Evolutionary conservation across 2,329 filamentous ascomycete genomes (phyloP).

Genomic region (Aspergillus sp.): DNA sequence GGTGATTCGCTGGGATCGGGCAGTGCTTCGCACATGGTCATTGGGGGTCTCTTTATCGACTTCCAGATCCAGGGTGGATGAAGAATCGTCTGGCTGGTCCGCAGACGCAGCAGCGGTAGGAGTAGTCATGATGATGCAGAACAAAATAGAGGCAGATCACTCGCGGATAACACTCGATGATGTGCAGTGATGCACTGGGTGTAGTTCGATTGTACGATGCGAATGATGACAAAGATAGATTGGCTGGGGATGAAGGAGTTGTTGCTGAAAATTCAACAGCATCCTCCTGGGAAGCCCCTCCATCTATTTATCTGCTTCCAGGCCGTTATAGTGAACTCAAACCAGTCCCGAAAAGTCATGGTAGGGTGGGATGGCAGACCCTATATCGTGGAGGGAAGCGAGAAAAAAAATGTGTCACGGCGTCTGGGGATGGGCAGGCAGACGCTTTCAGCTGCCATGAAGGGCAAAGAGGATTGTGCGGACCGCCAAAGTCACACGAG

Average conservation of each 20-base stretch:
- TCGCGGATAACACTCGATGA: background rate
- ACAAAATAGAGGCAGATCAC: too few relatives aligned
- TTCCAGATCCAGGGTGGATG: background rate
- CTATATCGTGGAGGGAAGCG: too few relatives aligned
- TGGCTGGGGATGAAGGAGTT: background rate
- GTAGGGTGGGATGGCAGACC: background rate
- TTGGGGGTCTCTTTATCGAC: background rate
- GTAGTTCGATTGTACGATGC: background rate
- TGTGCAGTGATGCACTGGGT: background rate
- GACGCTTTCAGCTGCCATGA: background rate
- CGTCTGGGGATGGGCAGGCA: background rate
- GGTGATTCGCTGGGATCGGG: background rate
- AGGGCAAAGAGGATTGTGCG: background rate
- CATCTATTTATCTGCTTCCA: background rate
- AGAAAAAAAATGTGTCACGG: background rate
- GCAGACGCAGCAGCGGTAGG: background rate
- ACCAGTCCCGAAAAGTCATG: slow-evolving; percentile 1
- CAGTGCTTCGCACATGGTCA: background rate
- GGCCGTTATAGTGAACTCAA: background rate
- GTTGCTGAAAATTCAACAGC: background rate
- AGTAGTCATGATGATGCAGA: background rate
- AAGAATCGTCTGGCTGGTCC: background rate
- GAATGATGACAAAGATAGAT: background rate
- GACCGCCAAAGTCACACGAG: background rate
- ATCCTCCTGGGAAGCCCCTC: background rate